Evolutionary conservation across 2,329 filamentous ascomycete genomes (phyloP).

Genomic region (Gliomastix tumulicola): DNA sequence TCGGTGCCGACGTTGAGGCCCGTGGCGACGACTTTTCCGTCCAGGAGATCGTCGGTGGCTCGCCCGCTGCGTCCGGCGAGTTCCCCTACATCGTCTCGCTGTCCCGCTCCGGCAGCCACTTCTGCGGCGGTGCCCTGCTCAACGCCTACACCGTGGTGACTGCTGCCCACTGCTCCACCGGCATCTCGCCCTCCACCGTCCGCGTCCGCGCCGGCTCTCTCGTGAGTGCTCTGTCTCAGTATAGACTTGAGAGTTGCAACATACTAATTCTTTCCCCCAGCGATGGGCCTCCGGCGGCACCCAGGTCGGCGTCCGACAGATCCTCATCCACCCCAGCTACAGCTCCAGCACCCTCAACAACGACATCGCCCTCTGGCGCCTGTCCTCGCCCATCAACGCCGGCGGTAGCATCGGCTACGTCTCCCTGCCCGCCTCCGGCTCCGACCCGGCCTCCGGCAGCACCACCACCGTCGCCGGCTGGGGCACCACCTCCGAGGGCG

Average conservation of each 20-base stretch:
- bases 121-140: constrained; percentile 19
- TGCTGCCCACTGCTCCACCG: constrained; percentile 17
- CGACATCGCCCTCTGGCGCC: constrained; percentile 19
- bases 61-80: constrained; percentile 13
- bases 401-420: constrained; percentile 16
- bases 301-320: constrained; percentile 12
- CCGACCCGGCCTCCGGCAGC: constrained; percentile 14
- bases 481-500: constrained; percentile 12
- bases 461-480: constrained; percentile 16
- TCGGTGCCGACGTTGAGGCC: constrained; percentile 3
- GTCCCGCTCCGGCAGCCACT: constrained; percentile 9
- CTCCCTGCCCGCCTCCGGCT: constrained; percentile 12
- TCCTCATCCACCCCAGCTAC: constrained; percentile 16
- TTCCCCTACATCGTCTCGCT: constrained; percentile 23
- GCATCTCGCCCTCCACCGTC: constrained; percentile 8
- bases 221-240: constrained; percentile 13
- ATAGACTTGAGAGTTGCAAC: background rate
- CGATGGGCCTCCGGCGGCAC: constrained; percentile 12
- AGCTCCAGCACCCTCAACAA: constrained; percentile 8
- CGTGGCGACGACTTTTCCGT: background rate
- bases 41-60: constrained; percentile 17
- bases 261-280: background rate
- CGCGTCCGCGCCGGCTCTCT: constrained; percentile 16
- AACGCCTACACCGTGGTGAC: constrained; percentile 22
- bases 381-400: constrained; percentile 12